phyloP scores from a whole-genome alignment of 257 asterid species.

The Penstemon eatonii region DNA sequence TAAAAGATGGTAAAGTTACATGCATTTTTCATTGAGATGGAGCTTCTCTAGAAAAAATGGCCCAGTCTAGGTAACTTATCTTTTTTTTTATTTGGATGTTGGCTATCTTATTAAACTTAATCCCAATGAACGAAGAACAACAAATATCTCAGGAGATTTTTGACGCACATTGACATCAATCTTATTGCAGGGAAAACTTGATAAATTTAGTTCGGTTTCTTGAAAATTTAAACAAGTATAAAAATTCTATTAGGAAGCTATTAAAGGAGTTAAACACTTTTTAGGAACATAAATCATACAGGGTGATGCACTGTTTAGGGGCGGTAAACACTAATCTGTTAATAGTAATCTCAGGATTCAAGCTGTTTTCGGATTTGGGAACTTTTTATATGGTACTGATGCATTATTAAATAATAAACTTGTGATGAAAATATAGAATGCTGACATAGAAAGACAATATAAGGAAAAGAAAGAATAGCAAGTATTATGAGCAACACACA shows the following conservation, averaged over 20 bases:
- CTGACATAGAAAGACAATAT: not conserved
- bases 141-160: not conserved
- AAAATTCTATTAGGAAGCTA: not conserved
- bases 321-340: not conserved
- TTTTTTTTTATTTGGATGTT: no score
- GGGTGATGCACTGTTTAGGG: not conserved
- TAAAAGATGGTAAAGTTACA: not conserved
- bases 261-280: not conserved
- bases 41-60: not conserved
- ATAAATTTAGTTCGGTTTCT: not conserved
- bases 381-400: not conserved
- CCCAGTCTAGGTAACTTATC: not conserved
- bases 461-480: not conserved
- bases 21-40: conserved; percentile 4
- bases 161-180: not conserved
- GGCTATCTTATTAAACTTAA: not conserved
- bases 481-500: not conserved
- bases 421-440: not conserved
- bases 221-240: not conserved
- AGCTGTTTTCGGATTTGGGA: not conserved
- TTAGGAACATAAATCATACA: not conserved
- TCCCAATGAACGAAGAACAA: not conserved
- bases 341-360: not conserved
- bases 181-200: not conserved
- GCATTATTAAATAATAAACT: not conserved